phyloP scores from a whole-genome alignment of 345 rosid species.

The Moringa oleifera region DNA sequence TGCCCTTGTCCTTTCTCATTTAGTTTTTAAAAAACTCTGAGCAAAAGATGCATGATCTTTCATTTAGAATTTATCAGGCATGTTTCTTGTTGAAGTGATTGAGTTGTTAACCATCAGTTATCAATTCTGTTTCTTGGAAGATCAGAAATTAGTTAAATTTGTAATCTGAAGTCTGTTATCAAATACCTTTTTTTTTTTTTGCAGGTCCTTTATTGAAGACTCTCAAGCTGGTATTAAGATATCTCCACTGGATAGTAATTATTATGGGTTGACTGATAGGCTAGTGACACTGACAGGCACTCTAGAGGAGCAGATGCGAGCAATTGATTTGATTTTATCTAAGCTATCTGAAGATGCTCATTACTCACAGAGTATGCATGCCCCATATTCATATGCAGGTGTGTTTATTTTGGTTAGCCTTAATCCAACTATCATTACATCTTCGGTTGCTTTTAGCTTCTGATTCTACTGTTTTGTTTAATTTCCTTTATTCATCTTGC shows the following conservation, averaged over 20 bases:
- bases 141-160: neutral
- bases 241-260: constrained; percentile 84
- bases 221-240: constrained; percentile 96
- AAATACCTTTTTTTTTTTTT: constrained; percentile 1
- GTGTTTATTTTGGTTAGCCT: constrained; percentile 23
- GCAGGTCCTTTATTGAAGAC: constrained; percentile 93
- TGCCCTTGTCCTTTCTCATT: too few species aligned
- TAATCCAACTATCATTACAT: too few species aligned
- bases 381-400: constrained; percentile 95
- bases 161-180: neutral
- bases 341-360: constrained; percentile 87
- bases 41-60: neutral
- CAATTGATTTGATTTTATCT: constrained; percentile 76
- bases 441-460: neutral
- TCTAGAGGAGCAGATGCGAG: constrained; percentile 87
- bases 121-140: neutral
- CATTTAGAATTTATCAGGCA: neutral
- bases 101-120: neutral
- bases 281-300: constrained; percentile 85
- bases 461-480: neutral
- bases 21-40: too few species aligned
- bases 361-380: constrained; percentile 70
- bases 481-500: neutral
- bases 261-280: constrained; percentile 86
- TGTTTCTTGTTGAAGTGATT: neutral